Percentiles rank a stretch among this genome's conserved stretches.
Evolutionary conservation across 2,329 filamentous ascomycete species (phyloP).

Genomic region (Colletotrichum tofieldiae): DNA sequence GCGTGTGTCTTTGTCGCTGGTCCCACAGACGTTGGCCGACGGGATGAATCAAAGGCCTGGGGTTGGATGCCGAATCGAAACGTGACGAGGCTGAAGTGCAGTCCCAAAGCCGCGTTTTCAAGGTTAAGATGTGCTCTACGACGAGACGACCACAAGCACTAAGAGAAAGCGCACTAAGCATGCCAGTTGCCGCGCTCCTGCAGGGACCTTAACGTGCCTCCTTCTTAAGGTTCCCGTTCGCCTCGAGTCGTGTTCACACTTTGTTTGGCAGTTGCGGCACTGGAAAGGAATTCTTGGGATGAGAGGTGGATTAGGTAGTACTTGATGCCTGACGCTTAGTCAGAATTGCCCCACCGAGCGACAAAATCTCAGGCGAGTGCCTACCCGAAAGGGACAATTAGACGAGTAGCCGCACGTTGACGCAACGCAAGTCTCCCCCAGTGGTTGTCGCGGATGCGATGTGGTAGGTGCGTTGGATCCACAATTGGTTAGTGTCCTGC

Average conservation of each 20-base stretch:
- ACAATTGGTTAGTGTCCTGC: constrained; percentile 31
- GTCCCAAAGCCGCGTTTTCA: neutral
- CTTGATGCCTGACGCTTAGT: constrained; percentile 28
- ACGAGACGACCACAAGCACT: neutral
- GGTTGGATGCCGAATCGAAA: neutral
- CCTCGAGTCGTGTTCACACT: neutral
- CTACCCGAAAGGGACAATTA: constrained; percentile 37
- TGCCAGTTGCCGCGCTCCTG: constrained; percentile 1
- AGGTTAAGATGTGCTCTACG: neutral
- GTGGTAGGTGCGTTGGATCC: constrained; percentile 33
- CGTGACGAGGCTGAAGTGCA: neutral
- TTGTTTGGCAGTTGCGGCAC: neutral
- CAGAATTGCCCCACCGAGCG: neutral
- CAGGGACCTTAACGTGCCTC: constrained; percentile 10
- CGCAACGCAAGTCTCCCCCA: constrained; percentile 37
- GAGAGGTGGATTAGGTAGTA: neutral
- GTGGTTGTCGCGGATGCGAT: constrained; percentile 11
- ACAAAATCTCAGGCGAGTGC: constrained; percentile 29
- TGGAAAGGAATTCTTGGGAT: neutral
- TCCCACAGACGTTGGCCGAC: neutral
- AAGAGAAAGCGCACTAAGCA: neutral
- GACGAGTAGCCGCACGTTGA: constrained; percentile 42
- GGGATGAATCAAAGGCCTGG: neutral
- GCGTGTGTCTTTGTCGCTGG: neutral
- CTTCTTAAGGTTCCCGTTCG: neutral